Evolutionary conservation across 2,329 filamentous ascomycete genomes (phyloP).

Genomic region (Pseudonectria foliicola): DNA sequence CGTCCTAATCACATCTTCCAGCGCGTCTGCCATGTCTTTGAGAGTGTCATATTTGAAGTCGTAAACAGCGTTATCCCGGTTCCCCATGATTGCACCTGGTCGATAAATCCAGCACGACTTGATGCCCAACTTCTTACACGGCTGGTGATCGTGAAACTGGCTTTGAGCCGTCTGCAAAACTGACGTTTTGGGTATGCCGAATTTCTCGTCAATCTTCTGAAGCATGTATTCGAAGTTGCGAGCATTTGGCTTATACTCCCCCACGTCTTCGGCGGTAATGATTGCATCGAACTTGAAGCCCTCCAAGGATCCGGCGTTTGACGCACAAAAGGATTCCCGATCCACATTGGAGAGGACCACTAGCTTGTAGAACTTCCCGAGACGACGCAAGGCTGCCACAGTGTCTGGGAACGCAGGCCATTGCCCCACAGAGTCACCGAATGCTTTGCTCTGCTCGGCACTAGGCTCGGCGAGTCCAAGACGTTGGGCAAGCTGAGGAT

Average conservation of each 20-base stretch:
- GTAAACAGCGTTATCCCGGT: conserved; percentile 37
- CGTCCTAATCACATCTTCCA: too few species aligned
- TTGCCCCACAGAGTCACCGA: conserved; percentile 44
- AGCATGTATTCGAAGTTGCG: conserved; percentile 62
- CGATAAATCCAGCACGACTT: conserved; percentile 55
- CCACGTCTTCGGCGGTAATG: conserved; percentile 64
- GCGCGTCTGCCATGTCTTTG: conserved; percentile 49
- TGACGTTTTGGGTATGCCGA: conserved; percentile 46
- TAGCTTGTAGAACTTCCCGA: conserved; percentile 48
- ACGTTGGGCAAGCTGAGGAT: conserved; percentile 39
- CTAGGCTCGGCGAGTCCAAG: conserved; percentile 31
- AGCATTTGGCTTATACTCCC: conserved; percentile 61
- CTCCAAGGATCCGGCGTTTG: conserved; percentile 38
- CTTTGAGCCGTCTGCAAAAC: conserved; percentile 64
- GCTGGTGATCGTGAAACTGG: conserved; percentile 62
- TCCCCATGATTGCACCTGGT: conserved; percentile 30
- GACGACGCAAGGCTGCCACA: conserved; percentile 42
- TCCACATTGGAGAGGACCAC: conserved; percentile 54
- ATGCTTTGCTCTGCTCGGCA: conserved; percentile 35
- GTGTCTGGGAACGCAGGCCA: conserved; percentile 58
- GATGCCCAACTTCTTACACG: conserved; percentile 52
- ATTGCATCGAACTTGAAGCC: conserved; percentile 51
- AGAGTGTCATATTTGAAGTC: conserved; percentile 54
- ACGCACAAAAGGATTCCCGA: conserved; percentile 39
- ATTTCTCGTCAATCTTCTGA: conserved; percentile 41